These are phyloP conservation scores for Hymenochaete sp. DNA, from an alignment of 1,284 basidiomycete genomes.

Conservation along the genomic window DNA sequence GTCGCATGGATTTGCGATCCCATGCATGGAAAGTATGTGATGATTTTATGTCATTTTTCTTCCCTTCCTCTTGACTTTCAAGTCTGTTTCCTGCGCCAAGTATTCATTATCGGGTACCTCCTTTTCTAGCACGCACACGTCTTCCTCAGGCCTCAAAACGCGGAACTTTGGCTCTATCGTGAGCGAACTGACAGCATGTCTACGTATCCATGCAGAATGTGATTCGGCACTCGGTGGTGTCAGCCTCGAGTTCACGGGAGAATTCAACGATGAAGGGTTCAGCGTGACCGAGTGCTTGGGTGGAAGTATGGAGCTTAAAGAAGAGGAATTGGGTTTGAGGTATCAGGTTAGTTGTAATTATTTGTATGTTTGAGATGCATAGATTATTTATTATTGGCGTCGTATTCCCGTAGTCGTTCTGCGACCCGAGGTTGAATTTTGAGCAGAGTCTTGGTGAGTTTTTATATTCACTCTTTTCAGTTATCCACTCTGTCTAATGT, in stretches of 20 bases:
- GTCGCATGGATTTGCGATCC: constrained; percentile 95
- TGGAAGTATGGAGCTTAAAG: constrained; percentile 72
- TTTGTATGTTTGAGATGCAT: not conserved
- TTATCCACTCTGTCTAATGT: not conserved
- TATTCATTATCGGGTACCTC: not conserved
- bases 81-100: not conserved
- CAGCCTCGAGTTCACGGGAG: constrained; percentile 94
- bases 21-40: constrained; percentile 90
- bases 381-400: constrained; percentile 1
- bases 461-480: not conserved
- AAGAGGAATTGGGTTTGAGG: constrained; percentile 63
- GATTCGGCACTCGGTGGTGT: constrained; percentile 85
- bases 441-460: constrained; percentile 70
- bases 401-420: constrained; percentile 44
- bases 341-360: constrained; percentile 47
- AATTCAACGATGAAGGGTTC: constrained; percentile 87
- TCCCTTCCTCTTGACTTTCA: constrained; percentile 8
- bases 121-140: constrained; percentile 64
- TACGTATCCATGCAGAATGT: constrained; percentile 70
- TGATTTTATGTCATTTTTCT: not conserved
- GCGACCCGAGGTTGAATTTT: constrained; percentile 75
- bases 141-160: constrained; percentile 74
- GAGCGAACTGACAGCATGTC: constrained; percentile 73
- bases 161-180: constrained; percentile 90
- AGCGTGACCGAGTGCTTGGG: constrained; percentile 84